Evolutionary conservation across 768 basidiomycete species (phyloP), one percentile per base, ranked within the genome.

Genomic region (Lentinus tigrinus): DNA sequence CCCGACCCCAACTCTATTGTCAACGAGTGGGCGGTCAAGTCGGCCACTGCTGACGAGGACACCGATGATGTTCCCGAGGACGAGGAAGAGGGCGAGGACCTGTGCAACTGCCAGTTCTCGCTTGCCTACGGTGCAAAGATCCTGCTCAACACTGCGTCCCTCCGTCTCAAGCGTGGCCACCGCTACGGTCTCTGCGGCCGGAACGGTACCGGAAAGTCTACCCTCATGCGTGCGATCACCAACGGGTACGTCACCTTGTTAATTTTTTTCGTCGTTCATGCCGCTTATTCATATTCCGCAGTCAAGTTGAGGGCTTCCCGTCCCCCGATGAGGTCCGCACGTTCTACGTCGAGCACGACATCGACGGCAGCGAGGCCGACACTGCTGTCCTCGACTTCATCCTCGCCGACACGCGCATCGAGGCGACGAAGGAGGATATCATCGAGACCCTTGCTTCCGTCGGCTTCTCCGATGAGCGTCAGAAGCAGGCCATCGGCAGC

Each of bases 331-430:
- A 95, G 71, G 95, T 98, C 72, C 93, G 95, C 73, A 98, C 95
- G 61, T 98, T 96, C 87, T 98, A 97, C 77, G 95, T 98, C 72
- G 95, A 96, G 82, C 95, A 98, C 82, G 95, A 98, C 73, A 97
- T 98, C 64, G 95, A 98, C 69, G 95, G 95, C 48, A 89, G 85
- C 71, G 95, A 97, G 75, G 95, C 85, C 60, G 91, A 92, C 16
- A 97, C 89, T 53, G 88, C 93, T 43, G 90, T 97, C 58, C 82
- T 95, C 57, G 77, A 91, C 73, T 97, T 95, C 79, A 95, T 97
- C 64, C 70, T 93, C 62, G 70, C 77, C 57, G 95, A 97, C 77
- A 86, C 85, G 71, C 95, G 95, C 69, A 81, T 97, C 67, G 80
- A 82, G 47, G 91, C 84, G 21, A 58, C 64, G 58, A 77, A 86